A percentile compares a stretch with the other conserved stretches of the same genome.
Evolutionary conservation across 768 basidiomycete species (phyloP).

Genomic region (Pulveroboletus ravenelii): DNA sequence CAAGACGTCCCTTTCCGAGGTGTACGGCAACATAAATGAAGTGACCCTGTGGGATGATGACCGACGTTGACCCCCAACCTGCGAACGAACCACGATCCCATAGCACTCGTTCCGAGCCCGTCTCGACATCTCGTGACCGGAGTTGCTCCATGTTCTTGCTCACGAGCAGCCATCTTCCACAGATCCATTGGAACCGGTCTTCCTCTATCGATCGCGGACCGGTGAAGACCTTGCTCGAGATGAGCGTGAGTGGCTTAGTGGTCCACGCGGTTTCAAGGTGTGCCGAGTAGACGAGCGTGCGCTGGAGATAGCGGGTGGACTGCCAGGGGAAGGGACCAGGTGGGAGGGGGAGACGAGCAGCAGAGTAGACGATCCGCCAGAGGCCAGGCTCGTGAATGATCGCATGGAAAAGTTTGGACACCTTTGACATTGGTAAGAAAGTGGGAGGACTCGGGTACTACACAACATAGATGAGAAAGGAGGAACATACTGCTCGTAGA

Average conservation of each 20-base stretch:
- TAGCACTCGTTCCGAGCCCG: constrained; percentile 8
- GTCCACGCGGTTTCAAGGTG: constrained; percentile 15
- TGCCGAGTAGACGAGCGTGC: constrained; percentile 14
- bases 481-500: constrained; percentile 11
- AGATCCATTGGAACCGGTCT: constrained; percentile 14
- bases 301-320: constrained; percentile 14
- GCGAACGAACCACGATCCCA: constrained; percentile 12
- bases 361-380: constrained; percentile 13
- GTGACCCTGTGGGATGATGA: constrained; percentile 8
- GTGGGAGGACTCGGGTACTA: no score
- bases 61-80: constrained; percentile 8
- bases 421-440: constrained; percentile 7
- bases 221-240: constrained; percentile 2
- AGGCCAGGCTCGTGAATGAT: constrained; percentile 10
- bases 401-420: constrained; percentile 9
- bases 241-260: constrained; percentile 5
- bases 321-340: constrained; percentile 21
- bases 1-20: constrained; percentile 1
- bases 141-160: constrained; percentile 13
- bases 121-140: constrained; percentile 12
- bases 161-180: constrained; percentile 18
- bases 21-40: constrained; percentile 16
- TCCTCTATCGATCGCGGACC: constrained; percentile 4
- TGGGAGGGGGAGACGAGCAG: constrained; percentile 11
- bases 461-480: no score